Base-by-base conservation (phyloP, 2,329 filamentous ascomycete species). In the Beauveria sp. region DNA sequence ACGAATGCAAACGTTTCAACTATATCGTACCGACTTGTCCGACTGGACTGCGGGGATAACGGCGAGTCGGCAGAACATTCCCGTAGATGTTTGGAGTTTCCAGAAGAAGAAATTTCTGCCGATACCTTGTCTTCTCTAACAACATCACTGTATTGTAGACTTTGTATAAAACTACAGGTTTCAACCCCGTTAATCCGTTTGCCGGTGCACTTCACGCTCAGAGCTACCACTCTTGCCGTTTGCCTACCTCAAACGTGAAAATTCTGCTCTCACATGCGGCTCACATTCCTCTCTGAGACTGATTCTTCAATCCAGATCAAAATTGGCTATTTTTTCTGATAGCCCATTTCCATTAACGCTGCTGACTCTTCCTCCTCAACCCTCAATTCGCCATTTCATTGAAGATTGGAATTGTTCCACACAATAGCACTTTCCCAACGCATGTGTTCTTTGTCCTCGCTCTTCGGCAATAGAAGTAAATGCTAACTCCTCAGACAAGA, bases 81-180 rank as follows among this genome's bases (percentile, higher is more conserved):
- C 42, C 58, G 28, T 31, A 1, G n/a, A 51, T 48, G 58, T 60
- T 60, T 54, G 28, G 58, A 38, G 10, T 54, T 34, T 53, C 58
- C 42, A 28, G 18, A 54, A 38, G 14, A 4, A 48, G 58, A 16
- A 42, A 38, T 48, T 43, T 12, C 40, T 53, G n/a, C 22, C 58
- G 58, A 60, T 12, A 4, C 5, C 24, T 18, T 18, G 24, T 14
- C 12, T 4, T 20, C 12, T 38, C 16, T 14, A 14, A 38, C 34
- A 38, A 38, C 14, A 38, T 38, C 34, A 16, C 34, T 38, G 12
- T 38, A 16, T 10, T 34, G 31, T 34, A 34, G 31, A 5, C 31
- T 34, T 34, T 34, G 45, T 55, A 55, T 55, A 45, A 55, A 8
- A 10, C 38, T 45, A n/a, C 3, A 9, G 4, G 6, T 55, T 9